Conservation (phyloP, 129 eudicot species). For the Flaveria robusta region DNA sequence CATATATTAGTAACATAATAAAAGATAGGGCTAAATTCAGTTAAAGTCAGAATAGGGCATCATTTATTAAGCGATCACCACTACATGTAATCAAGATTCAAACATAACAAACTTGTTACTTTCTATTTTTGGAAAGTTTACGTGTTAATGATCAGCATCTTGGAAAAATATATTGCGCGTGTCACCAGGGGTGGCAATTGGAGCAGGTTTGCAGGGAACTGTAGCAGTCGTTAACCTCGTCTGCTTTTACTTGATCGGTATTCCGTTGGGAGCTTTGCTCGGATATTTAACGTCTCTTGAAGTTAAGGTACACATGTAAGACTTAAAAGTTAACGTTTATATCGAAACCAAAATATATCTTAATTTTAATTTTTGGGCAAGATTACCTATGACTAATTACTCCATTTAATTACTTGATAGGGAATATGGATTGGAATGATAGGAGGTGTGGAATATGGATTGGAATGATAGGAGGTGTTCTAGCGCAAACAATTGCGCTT, state of each 20-base stretch:
- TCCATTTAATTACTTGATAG: conserved; percentile 12
- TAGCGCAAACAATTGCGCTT: conserved; percentile 49
- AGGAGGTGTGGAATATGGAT: conserved; percentile 77
- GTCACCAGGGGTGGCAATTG: conserved; percentile 65
- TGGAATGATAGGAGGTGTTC: conserved; percentile 66
- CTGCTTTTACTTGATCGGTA: conserved; percentile 59
- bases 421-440: conserved; percentile 87
- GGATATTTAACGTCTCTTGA: conserved; percentile 57
- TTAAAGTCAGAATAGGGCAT: too few relatives aligned
- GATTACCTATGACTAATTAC: background rate
- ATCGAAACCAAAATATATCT: too few relatives aligned
- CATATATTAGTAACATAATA: too few relatives aligned
- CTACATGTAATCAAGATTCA: background rate
- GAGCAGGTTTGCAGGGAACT: conserved; percentile 61
- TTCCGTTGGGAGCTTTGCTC: conserved; percentile 58
- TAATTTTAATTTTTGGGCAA: background rate
- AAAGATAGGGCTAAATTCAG: too few relatives aligned
- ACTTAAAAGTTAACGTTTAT: background rate
- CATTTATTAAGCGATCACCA: background rate
- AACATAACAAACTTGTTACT: background rate
- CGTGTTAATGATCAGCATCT: background rate
- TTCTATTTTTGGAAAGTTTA: background rate
- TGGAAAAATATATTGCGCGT: background rate
- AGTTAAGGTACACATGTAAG: conserved; percentile 49
- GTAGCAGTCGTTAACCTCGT: conserved; percentile 60